Evolutionary conservation across 2,329 filamentous ascomycete species (phyloP).

Genomic region (Mycocentrospora acerina): DNA sequence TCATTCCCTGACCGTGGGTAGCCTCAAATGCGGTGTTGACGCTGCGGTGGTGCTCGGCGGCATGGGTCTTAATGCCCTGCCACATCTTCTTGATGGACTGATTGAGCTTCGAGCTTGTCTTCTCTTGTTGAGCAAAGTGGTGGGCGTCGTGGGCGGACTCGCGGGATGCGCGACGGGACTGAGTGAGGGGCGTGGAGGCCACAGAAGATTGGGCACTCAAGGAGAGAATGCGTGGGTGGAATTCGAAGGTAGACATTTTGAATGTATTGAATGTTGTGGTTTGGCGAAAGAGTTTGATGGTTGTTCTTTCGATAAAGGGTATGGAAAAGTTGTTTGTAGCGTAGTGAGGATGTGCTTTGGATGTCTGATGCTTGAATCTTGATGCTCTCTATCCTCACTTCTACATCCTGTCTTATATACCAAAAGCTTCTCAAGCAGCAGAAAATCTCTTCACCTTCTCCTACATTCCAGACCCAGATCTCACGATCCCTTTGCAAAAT

Average conservation of each 20-base stretch:
- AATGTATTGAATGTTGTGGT: constrained; percentile 7
- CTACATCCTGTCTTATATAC: constrained; percentile 13
- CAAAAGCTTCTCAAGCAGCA: too few species aligned
- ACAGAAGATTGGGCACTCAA: constrained; percentile 13
- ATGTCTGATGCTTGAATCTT: constrained; percentile 5
- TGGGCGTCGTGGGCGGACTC: constrained; percentile 25
- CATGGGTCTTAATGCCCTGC: constrained; percentile 29
- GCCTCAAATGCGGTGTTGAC: constrained; percentile 31
- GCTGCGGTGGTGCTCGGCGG: constrained; percentile 31
- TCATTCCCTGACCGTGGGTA: constrained; percentile 21
- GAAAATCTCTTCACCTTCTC: constrained; percentile 4
- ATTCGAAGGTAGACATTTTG: constrained; percentile 24
- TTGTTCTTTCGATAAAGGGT: not conserved
- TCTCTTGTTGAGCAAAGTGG: constrained; percentile 20
- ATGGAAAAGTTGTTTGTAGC: not conserved
- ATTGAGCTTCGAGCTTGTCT: constrained; percentile 21
- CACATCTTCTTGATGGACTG: constrained; percentile 31
- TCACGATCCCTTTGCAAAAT: constrained; percentile 15
- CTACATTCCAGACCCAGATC: not conserved
- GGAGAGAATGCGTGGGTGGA: constrained; percentile 24
- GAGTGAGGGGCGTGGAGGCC: constrained; percentile 10
- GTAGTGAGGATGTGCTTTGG: not conserved
- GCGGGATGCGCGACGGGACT: constrained; percentile 18
- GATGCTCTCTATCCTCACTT: constrained; percentile 6
- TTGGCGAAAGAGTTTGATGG: constrained; percentile 1